A percentile compares a stretch with the other conserved stretches of the same genome.
Conservation (phyloP, 1,139 yeast genomes). For the Geotrichum carabidarum region DNA sequence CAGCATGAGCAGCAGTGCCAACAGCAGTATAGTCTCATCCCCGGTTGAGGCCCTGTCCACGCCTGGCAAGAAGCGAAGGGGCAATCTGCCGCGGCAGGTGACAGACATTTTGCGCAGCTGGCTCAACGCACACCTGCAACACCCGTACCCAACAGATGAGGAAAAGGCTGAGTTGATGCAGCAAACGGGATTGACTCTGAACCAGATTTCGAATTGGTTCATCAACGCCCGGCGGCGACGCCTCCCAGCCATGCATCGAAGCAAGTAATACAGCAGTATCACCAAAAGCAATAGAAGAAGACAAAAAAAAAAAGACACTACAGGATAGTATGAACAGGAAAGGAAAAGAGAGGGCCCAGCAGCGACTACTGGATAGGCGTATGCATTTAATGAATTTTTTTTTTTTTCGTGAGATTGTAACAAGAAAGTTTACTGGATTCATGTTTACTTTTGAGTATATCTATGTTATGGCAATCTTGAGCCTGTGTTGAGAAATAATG, state of each 20-base stretch:
- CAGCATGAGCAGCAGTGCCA: background rate
- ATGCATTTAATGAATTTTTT: too few species aligned
- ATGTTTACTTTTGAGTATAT: too few species aligned
- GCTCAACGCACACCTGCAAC: slow-evolving; percentile 79
- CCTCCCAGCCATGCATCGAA: slow-evolving; percentile 38
- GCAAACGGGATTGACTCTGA: slow-evolving; percentile 82
- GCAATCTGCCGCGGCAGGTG: slow-evolving; percentile 83
- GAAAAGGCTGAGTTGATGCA: slow-evolving; percentile 77
- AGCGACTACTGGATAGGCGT: too few species aligned
- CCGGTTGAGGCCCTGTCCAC: background rate
- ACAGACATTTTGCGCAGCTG: slow-evolving; percentile 76
- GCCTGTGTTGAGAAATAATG: too few species aligned
- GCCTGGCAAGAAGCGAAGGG: slow-evolving; percentile 45
- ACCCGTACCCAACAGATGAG: slow-evolving; percentile 90
- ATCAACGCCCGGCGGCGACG: slow-evolving; percentile 91
- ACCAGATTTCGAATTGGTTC: slow-evolving; percentile 93
- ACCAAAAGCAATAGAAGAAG: too few species aligned
- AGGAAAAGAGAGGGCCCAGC: too few species aligned
- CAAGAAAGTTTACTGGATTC: too few species aligned
- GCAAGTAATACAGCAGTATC: slow-evolving; percentile 15
- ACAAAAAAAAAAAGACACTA: too few species aligned
- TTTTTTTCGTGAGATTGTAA: too few species aligned
- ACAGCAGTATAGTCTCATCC: background rate
- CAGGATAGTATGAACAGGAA: too few species aligned
- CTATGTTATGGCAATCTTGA: too few species aligned